Percentiles rank a stretch among this genome's conserved stretches.
Conservation (phyloP, 2,329 filamentous ascomycete genomes). For the Stagonosporopsis vannaccii region DNA sequence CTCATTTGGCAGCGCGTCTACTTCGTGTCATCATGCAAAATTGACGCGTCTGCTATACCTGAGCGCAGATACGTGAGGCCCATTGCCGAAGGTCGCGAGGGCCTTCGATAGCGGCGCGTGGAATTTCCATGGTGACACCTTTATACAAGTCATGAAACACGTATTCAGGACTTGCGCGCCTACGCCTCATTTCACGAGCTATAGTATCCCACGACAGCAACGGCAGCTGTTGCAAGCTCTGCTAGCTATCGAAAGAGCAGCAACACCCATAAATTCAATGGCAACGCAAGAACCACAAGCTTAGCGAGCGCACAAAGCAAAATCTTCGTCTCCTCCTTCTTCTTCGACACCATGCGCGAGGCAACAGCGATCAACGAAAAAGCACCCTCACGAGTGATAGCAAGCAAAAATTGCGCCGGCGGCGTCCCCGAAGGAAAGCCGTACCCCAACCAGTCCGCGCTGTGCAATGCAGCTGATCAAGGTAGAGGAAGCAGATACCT, state of each 20-base stretch:
- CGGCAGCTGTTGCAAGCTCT: not conserved
- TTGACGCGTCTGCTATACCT: not conserved
- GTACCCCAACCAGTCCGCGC: constrained; percentile 41
- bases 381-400: constrained; percentile 7
- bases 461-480: constrained; percentile 49
- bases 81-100: not conserved
- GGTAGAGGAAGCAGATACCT: constrained; percentile 37
- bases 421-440: constrained; percentile 46
- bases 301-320: too few relatives aligned
- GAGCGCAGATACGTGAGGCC: not conserved
- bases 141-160: not conserved
- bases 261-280: not conserved
- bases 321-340: too few relatives aligned
- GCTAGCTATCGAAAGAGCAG: not conserved
- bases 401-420: constrained; percentile 41
- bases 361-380: constrained; percentile 49
- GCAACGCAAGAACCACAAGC: not conserved
- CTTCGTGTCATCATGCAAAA: constrained; percentile 1
- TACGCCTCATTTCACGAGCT: too few relatives aligned
- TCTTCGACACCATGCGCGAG: constrained; percentile 47
- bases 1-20: not conserved
- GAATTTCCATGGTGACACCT: not conserved
- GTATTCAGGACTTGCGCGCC: not conserved
- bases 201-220: not conserved
- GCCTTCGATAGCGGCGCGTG: not conserved